Percentiles rank a stretch among this genome's conserved stretches.
These are phyloP conservation scores for Botrytis hyacinthi DNA, from an alignment of 2,329 filamentous ascomycete species.

Conservation along the genomic window DNA sequence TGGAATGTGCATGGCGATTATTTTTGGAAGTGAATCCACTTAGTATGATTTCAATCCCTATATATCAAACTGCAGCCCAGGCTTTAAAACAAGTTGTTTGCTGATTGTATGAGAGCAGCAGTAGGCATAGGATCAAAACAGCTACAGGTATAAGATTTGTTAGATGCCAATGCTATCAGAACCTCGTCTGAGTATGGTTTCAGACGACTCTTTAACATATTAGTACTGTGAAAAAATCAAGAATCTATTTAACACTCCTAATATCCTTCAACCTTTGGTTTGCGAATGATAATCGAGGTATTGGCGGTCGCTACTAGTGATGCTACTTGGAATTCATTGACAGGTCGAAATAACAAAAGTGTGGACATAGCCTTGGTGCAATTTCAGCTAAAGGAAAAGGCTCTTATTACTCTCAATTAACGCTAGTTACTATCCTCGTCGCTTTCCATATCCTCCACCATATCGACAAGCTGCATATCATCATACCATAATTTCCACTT, in stretches of 20 bases:
- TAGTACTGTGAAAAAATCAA: neutral
- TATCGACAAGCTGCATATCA: neutral
- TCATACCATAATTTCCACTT: rapidly evolving
- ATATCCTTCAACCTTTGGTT: rapidly evolving
- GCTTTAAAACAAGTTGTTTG: neutral
- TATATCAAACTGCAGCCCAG: neutral
- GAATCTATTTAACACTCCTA: neutral
- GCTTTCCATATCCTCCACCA: neutral
- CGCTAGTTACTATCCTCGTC: neutral
- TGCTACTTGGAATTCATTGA: neutral
- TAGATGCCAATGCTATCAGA: neutral
- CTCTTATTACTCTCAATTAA: neutral
- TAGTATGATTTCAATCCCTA: neutral
- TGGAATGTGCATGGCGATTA: neutral
- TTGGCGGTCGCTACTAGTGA: neutral
- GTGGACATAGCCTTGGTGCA: too few species aligned
- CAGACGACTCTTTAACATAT: neutral
- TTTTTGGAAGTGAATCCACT: neutral
- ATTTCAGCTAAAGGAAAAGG: neutral
- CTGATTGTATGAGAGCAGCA: neutral
- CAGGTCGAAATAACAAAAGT: too few species aligned
- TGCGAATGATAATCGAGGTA: rapidly evolving
- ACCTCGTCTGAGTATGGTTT: neutral
- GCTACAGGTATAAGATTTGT: too few species aligned
- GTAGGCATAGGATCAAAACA: neutral